Base-by-base conservation (phyloP, 305 asterid genomes). In the Fraxinus xanthoxyloides region DNA sequence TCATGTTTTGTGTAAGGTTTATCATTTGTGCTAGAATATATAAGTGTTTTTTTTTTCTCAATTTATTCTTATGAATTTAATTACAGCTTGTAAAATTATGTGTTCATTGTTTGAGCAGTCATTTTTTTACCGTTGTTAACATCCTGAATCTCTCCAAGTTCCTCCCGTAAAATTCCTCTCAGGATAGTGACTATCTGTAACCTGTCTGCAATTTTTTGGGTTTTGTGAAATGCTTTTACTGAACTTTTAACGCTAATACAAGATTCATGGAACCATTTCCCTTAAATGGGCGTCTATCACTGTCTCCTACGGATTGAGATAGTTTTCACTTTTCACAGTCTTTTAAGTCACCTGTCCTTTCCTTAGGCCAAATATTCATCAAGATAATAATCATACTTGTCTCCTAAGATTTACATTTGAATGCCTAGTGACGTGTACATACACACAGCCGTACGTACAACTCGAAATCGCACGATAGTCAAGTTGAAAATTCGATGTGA, bases 241-340 rank as follows among this genome's bases (percentile, higher is more conserved):
- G 13, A 69, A 67, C 43, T 81, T 78, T 77, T 63, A 76, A 81
- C 69, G 69, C 69, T 63, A 82, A 63, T 77, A 59, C 77, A 86
- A 75, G 79, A 85, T 82, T 81, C 83, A 84, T 85, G 87, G 87
- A 80, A 85, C 81, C 86, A 81, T 83, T 85, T 83, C 79, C 79
- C 65, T 84, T 75, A 79, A 82, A 84, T 83, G 87, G 89, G 76
- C 84, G 86, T 83, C 87, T 54, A 84, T 82, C 84, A 56, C 77
- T 91, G 88, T 89, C 91, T 75, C 88, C 86, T 59, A 56, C 67
- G 19, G 86, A 84, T 78, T 78, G 79, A 81, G 86, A 87, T 86
- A 19, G 86, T 81, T 93, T 90, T 86, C 85, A 87, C 90, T 86
- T 89, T 85, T 88, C 40, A 69, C 88, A 26, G 77, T 79, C 88